These are phyloP conservation scores for Coniochaeta sp. DNA, from an alignment of 2,329 filamentous ascomycete species.

Conservation along the genomic window DNA sequence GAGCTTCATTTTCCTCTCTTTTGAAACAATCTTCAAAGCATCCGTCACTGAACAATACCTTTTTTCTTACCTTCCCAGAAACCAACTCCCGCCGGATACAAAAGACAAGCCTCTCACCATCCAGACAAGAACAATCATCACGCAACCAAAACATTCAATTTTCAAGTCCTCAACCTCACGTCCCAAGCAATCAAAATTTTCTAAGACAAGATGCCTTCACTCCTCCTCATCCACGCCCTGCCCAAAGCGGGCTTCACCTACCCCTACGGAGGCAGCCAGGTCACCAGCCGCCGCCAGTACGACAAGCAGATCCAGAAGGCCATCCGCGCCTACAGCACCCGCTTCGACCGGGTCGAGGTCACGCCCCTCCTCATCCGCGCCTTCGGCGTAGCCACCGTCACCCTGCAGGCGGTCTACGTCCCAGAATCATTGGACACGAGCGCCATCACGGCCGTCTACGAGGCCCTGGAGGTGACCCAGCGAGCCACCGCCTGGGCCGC, in stretches of 20 bases:
- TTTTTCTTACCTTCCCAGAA: too few species aligned
- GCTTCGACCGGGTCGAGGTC: background rate
- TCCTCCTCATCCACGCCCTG: background rate
- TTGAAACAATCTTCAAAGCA: too few species aligned
- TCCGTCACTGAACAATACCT: too few species aligned
- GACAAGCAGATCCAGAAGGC: background rate
- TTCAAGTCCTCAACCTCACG: too few species aligned
- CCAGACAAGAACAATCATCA: too few species aligned
- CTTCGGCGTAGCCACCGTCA: background rate
- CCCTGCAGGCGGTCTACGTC: background rate
- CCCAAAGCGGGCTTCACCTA: background rate
- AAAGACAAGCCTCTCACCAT: too few species aligned
- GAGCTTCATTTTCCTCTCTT: too few species aligned
- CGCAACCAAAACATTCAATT: too few species aligned
- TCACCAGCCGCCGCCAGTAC: background rate
- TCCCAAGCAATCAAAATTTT: too few species aligned
- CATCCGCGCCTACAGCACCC: background rate
- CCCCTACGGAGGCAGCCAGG: background rate
- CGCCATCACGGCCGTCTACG: background rate
- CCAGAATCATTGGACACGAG: background rate
- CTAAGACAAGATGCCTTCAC: background rate
- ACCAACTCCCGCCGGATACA: too few species aligned
- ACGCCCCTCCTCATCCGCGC: background rate
- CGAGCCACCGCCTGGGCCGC: background rate
- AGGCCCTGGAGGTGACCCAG: too few species aligned